Percentiles rank a stretch among this genome's conserved stretches.
Conservation (phyloP, 768 basidiomycete genomes). For the Boletus rubescentipes region DNA sequence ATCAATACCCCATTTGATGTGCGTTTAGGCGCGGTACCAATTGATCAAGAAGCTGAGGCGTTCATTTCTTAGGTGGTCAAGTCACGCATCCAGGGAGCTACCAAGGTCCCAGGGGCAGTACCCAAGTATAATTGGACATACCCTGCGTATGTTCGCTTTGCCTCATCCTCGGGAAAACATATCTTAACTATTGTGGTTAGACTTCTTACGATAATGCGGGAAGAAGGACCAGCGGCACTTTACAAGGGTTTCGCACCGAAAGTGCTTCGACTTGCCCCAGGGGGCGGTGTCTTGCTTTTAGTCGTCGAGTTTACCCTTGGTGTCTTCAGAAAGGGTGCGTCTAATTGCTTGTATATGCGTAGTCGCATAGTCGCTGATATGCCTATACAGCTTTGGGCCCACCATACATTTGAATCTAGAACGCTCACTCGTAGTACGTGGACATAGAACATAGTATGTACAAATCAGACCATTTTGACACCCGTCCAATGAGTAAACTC, state of each 20-base stretch:
- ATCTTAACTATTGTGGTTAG: conserved; percentile 26
- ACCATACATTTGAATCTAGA: conserved; percentile 31
- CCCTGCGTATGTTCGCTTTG: conserved; percentile 53
- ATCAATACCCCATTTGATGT: conserved; percentile 87
- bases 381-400: conserved; percentile 28
- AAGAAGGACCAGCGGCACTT: conserved; percentile 82
- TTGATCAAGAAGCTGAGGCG: background rate
- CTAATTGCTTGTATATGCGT: background rate
- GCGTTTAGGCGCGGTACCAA: conserved; percentile 5
- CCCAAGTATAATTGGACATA: conserved; percentile 97
- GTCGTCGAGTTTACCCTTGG: conserved; percentile 88
- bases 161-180: background rate
- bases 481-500: background rate
- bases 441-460: background rate
- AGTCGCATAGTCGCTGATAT: conserved; percentile 1
- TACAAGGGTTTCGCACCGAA: conserved; percentile 98
- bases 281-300: conserved; percentile 89
- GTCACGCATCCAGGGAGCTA: conserved; percentile 85
- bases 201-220: conserved; percentile 73
- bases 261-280: conserved; percentile 91
- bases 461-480: background rate
- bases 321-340: conserved; percentile 67
- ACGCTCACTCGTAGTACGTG: background rate
- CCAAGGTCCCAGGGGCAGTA: conserved; percentile 60
- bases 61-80: conserved; percentile 74